phyloP scores from a whole-genome alignment of 331 rosid genomes.

The Telfairia occidentalis region DNA sequence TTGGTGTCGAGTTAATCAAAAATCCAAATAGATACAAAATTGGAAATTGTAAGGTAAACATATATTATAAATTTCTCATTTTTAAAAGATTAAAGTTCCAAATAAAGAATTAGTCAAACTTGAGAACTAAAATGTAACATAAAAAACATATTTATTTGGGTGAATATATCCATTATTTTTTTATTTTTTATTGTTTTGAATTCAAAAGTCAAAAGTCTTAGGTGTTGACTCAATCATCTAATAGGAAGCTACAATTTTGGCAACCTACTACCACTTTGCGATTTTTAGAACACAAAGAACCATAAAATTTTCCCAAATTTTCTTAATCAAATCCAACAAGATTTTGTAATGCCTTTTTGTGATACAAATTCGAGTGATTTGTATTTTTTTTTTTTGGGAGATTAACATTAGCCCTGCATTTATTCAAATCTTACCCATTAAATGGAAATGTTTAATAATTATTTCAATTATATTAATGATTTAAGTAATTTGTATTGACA shows the following conservation, averaged over 20 bases:
- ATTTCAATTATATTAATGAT: background rate
- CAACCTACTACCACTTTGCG: slow-evolving; percentile 14
- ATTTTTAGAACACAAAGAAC: background rate
- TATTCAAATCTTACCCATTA: background rate
- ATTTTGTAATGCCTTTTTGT: background rate
- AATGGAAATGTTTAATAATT: background rate
- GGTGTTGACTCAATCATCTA: slow-evolving; percentile 12
- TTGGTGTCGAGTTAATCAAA: background rate
- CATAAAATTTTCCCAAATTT: background rate
- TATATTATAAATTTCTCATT: background rate
- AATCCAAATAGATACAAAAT: background rate
- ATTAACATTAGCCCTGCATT: background rate
- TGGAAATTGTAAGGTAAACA: background rate
- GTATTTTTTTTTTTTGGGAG: background rate
- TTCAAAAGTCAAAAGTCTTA: slow-evolving; percentile 16
- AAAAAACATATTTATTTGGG: background rate
- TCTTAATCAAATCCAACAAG: background rate
- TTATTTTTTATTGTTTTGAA: background rate
- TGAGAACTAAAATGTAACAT: background rate
- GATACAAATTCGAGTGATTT: background rate
- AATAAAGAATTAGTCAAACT: background rate
- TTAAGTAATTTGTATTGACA: background rate
- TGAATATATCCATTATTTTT: background rate
- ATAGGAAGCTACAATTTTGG: background rate
- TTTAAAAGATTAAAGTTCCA: background rate